Evolutionary conservation across 441 rosid genomes (phyloP), one percentile per base, ranked within the genome.

Genomic region (Monsonia emarginata): DNA sequence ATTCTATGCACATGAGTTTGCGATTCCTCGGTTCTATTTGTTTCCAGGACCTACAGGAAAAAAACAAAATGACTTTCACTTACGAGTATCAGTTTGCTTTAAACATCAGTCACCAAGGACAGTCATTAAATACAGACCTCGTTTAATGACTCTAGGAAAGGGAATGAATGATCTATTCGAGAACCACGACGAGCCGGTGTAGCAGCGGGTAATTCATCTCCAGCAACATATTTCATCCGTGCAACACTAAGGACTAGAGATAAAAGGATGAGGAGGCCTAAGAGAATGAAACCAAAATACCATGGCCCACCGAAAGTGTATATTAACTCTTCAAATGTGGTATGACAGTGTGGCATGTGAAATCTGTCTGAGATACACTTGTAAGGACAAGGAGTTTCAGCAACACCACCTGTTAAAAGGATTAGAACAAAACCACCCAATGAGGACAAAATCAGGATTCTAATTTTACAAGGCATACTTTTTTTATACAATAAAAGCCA

Each of bases 301-400:
- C 96, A 91, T 16, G 97, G 97, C 36, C 97, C 96, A 63, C 97
- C 97, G 79, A 91, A 91, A 67, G 97, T 86, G 82, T 91, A 85
- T 48, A 91, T 82, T 67, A 91, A 72, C 82, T 91, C 97, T 74
- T 91, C 97, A 66, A 91, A 86, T 40, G 92, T 78, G 5, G 97
- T 91, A 72, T 86, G 86, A 80, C 97, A 91, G 74, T 86, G 80
- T 54, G 97, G 97, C 96, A 89, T 82, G 76, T 83, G 97, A 73
- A 81, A 91, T 85, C 92, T 84, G 34, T 89, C 96, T 7, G 97
- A 89, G 50, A 86, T 36, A 65, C 97, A 91, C 74, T 75, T 75
- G 76, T 86, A 89, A 6, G 97, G 97, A 73, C 97, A 91, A 68
- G 96, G 95, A 14, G 77, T 83, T 80, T 83, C 87, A 67, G 92